Percentiles rank a stretch among this genome's conserved stretches.
phyloP scores from a whole-genome alignment of 1,139 yeast genomes.

The Kluyveromyces marxianus region DNA sequence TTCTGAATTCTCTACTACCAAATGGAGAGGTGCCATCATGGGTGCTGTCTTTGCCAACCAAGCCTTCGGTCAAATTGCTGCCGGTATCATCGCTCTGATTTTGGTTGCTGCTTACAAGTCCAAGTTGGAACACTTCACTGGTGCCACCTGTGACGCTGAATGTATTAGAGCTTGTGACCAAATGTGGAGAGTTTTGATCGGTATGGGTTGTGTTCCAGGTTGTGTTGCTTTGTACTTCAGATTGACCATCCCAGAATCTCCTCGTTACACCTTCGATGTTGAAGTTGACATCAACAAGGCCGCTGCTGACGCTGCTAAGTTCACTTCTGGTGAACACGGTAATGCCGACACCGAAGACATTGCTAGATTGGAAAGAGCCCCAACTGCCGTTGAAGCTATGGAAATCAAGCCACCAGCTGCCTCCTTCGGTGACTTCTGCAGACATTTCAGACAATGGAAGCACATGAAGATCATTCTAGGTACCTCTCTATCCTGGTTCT shows the following conservation, averaged over 20 bases:
- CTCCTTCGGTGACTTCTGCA: constrained; percentile 48
- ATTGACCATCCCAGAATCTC: constrained; percentile 89
- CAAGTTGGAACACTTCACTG: constrained; percentile 43
- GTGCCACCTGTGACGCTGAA: constrained; percentile 51
- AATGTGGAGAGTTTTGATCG: constrained; percentile 88
- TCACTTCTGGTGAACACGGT: constrained; percentile 41
- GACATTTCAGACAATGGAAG: constrained; percentile 82
- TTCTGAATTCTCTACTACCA: constrained; percentile 82
- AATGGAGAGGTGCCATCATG: constrained; percentile 96
- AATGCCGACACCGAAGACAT: constrained; percentile 37
- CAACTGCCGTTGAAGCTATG: constrained; percentile 35
- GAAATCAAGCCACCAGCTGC: constrained; percentile 38
- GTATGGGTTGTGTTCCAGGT: constrained; percentile 89
- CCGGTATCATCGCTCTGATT: constrained; percentile 71
- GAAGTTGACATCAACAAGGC: constrained; percentile 56
- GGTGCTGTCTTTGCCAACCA: constrained; percentile 89
- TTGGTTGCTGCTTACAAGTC: constrained; percentile 67
- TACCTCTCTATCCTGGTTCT: constrained; percentile 96
- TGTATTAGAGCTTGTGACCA: constrained; percentile 78
- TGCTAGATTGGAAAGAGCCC: constrained; percentile 37
- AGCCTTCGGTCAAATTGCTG: constrained; percentile 86
- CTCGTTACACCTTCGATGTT: constrained; percentile 79
- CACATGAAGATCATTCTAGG: constrained; percentile 80
- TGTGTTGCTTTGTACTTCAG: constrained; percentile 74
- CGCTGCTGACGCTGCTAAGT: constrained; percentile 47